Conservation (phyloP, 2,329 filamentous ascomycete species). For the Diaporthe velutina region DNA sequence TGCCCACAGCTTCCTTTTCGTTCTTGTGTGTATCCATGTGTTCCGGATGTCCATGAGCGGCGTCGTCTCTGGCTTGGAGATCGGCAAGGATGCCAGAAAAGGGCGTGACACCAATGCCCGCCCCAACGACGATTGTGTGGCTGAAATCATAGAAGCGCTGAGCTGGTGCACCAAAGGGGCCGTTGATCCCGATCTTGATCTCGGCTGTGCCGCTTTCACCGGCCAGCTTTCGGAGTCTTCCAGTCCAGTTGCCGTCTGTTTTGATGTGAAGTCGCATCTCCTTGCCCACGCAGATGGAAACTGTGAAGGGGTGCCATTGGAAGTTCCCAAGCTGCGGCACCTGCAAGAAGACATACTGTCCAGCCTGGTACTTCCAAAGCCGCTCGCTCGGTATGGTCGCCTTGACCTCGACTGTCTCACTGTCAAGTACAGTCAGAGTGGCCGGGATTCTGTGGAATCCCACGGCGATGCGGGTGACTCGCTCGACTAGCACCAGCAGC, state of each 20-base stretch:
- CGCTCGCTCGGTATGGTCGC: constrained; percentile 61
- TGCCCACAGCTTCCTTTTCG: not conserved
- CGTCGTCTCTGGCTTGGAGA: constrained; percentile 10
- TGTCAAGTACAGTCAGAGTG: constrained; percentile 56
- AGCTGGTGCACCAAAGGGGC: constrained; percentile 69
- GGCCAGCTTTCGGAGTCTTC: constrained; percentile 52
- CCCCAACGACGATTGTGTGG: constrained; percentile 68
- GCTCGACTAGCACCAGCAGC: constrained; percentile 63
- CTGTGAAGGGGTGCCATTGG: constrained; percentile 72
- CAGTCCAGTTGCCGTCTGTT: constrained; percentile 69
- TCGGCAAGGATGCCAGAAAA: constrained; percentile 66
- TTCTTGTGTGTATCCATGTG: not conserved
- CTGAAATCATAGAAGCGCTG: constrained; percentile 70
- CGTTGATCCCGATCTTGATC: constrained; percentile 64
- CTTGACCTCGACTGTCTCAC: constrained; percentile 64
- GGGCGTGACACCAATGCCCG: constrained; percentile 70
- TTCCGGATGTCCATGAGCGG: not conserved
- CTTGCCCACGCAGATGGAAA: constrained; percentile 66
- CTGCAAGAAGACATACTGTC: constrained; percentile 69
- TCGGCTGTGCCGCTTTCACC: not conserved
- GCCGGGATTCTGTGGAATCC: constrained; percentile 3
- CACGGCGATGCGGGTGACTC: constrained; percentile 55
- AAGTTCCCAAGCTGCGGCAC: constrained; percentile 65
- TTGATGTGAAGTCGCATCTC: constrained; percentile 70
- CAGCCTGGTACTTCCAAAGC: constrained; percentile 67